Evolutionary conservation across 2,329 filamentous ascomycete genomes (phyloP).

Genomic region (Cercospora zeae-maydis): DNA sequence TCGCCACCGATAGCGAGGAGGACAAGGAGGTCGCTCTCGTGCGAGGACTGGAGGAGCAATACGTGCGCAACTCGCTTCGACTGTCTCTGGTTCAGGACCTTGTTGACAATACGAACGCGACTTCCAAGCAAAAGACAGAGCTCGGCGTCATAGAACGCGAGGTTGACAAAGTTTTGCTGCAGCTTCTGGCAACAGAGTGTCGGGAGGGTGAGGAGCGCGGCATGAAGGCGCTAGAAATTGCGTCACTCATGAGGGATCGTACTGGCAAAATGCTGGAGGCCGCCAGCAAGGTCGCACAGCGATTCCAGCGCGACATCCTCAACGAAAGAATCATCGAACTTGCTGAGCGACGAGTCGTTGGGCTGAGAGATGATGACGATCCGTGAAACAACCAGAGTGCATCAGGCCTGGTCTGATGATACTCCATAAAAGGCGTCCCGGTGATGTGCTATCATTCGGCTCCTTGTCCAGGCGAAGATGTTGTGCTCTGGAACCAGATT

Average conservation of each 20-base stretch:
- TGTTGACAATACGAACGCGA: constrained; percentile 63
- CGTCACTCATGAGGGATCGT: constrained; percentile 76
- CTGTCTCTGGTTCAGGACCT: constrained; percentile 73
- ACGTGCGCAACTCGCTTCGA: constrained; percentile 69
- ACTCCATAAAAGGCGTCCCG: not conserved
- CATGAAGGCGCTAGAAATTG: constrained; percentile 92
- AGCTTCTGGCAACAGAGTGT: constrained; percentile 86
- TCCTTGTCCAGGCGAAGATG: not conserved
- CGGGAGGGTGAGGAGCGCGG: constrained; percentile 87
- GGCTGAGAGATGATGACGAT: constrained; percentile 56
- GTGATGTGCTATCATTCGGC: not conserved
- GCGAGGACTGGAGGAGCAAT: constrained; percentile 71
- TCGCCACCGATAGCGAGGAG: constrained; percentile 40
- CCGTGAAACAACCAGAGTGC: constrained; percentile 7
- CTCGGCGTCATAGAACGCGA: constrained; percentile 73
- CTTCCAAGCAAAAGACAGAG: constrained; percentile 61
- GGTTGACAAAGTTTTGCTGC: constrained; percentile 83
- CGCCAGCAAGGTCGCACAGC: constrained; percentile 79
- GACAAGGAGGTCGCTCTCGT: constrained; percentile 43
- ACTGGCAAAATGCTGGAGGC: constrained; percentile 88
- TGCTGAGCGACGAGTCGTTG: constrained; percentile 66
- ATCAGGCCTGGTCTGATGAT: too few species aligned
- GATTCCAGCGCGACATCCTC: constrained; percentile 76
- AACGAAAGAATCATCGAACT: constrained; percentile 87
- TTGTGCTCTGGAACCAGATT: not conserved